phyloP scores from a whole-genome alignment of 1,284 basidiomycete genomes.

The Ustilago vetiveriae region DNA sequence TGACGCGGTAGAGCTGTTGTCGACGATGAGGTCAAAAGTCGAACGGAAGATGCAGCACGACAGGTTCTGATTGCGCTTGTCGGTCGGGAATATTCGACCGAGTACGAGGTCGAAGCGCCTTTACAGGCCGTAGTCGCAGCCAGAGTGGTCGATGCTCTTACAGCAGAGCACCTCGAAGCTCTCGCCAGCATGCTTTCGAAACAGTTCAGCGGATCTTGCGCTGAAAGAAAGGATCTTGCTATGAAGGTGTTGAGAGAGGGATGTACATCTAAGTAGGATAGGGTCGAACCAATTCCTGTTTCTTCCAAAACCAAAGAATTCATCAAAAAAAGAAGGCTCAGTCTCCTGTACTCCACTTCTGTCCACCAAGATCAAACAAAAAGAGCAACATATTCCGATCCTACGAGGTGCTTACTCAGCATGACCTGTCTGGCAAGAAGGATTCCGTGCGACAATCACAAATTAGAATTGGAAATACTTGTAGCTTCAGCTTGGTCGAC shows the following conservation, averaged over 20 bases:
- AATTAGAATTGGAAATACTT: constrained; percentile 3
- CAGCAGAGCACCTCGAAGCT: constrained; percentile 23
- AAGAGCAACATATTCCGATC: too few relatives aligned
- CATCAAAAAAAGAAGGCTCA: constrained; percentile 3
- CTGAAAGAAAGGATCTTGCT: too few relatives aligned
- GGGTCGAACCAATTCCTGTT: too few relatives aligned
- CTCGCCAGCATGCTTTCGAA: constrained; percentile 20
- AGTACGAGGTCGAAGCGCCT: constrained; percentile 10
- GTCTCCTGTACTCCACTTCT: constrained; percentile 25
- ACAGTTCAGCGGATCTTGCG: too few relatives aligned
- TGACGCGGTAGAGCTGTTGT: constrained; percentile 21
- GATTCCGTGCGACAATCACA: constrained; percentile 27
- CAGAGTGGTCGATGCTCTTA: constrained; percentile 3
- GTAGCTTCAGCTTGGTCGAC: too few relatives aligned
- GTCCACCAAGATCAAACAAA: too few relatives aligned
- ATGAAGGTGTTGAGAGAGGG: too few relatives aligned
- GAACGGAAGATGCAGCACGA: background rate
- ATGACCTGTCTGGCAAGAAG: constrained; percentile 1
- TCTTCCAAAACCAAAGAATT: too few relatives aligned
- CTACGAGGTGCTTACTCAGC: constrained; percentile 32
- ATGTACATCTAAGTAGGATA: too few relatives aligned
- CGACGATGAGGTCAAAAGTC: constrained; percentile 13
- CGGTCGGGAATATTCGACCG: background rate
- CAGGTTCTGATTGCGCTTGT: background rate
- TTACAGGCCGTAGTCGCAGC: constrained; percentile 5